These are phyloP conservation scores for Sporothrix mexicana DNA, from an alignment of 2,329 filamentous ascomycete genomes.

Conservation along the genomic window DNA sequence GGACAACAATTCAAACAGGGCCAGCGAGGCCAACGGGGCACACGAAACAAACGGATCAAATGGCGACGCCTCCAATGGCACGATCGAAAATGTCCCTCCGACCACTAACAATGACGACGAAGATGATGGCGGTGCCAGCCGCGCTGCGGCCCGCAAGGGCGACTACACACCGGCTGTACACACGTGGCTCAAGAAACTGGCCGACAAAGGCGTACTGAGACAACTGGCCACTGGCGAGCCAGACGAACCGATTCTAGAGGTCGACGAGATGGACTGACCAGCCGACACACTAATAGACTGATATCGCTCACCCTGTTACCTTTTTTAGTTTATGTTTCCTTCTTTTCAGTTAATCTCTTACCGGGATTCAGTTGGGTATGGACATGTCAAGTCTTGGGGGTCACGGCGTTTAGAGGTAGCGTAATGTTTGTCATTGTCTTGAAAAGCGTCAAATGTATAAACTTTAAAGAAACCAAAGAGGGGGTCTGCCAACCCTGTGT, in stretches of 20 bases:
- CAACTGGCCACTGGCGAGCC: slow-evolving; percentile 41
- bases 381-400: background rate
- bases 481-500: background rate
- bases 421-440: background rate
- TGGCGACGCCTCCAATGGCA: background rate
- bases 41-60: slow-evolving; percentile 21
- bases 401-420: background rate
- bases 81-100: background rate
- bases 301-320: background rate
- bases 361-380: background rate
- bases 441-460: background rate
- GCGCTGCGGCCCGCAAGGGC: slow-evolving; percentile 61
- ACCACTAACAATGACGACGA: slow-evolving; percentile 51
- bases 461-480: background rate
- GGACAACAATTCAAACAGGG: background rate
- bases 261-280: background rate
- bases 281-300: background rate
- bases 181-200: slow-evolving; percentile 71
- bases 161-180: slow-evolving; percentile 75
- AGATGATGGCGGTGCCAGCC: slow-evolving; percentile 53
- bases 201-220: slow-evolving; percentile 67
- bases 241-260: slow-evolving; percentile 17
- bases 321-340: background rate
- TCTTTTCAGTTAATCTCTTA: background rate
- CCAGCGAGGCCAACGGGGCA: background rate